phyloP scores from a whole-genome alignment of 2,329 filamentous ascomycete species.

The Aureobasidium musti region DNA sequence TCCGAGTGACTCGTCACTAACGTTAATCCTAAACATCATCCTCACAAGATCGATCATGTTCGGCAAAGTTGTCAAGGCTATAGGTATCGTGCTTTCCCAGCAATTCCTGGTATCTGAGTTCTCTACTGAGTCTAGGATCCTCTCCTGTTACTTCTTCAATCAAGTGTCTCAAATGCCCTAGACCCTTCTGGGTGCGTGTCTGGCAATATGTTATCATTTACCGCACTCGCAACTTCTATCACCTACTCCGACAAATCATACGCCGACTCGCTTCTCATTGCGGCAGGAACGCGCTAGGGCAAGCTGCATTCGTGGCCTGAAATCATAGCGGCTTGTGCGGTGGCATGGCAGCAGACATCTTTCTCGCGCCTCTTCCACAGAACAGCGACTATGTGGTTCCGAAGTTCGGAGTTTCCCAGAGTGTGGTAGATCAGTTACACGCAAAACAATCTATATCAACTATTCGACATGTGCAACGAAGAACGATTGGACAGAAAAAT shows the following conservation, averaged over 20 bases:
- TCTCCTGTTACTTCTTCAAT: neutral
- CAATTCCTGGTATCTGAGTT: neutral
- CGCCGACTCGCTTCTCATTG: too few species aligned
- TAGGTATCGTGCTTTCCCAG: neutral
- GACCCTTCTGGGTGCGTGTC: neutral
- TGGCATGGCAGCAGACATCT: neutral
- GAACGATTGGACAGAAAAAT: neutral
- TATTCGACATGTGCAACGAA: neutral
- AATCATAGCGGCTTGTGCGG: neutral
- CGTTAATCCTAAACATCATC: neutral
- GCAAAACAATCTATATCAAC: neutral
- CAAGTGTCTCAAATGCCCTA: too few species aligned
- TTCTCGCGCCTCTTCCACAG: neutral
- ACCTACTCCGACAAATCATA: too few species aligned
- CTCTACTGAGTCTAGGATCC: neutral
- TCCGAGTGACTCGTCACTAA: neutral
- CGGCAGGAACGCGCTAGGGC: neutral
- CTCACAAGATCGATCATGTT: neutral
- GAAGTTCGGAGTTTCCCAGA: neutral
- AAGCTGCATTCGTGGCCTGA: neutral
- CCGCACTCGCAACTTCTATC: too few species aligned
- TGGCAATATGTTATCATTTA: neutral
- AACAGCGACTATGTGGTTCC: neutral
- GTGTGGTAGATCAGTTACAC: neutral
- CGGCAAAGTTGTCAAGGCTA: neutral